Conservation (phyloP, 805 yeast genomes). For the Ogataea chonburiensis region DNA sequence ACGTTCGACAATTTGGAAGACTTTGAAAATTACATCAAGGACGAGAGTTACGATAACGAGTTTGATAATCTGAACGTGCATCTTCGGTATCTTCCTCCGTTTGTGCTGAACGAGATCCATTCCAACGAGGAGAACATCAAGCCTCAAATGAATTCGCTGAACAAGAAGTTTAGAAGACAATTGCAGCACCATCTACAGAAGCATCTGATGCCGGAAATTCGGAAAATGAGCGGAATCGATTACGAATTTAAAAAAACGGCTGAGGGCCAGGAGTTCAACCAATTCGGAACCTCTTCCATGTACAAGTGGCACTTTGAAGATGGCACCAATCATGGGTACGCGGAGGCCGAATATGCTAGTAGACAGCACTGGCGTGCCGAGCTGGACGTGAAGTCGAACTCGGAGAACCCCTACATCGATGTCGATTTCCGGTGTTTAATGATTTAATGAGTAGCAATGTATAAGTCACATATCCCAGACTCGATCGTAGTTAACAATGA, state of each 20-base stretch:
- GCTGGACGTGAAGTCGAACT: conserved; percentile 63
- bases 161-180: conserved; percentile 69
- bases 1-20: conserved; percentile 61
- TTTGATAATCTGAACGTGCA: conserved; percentile 67
- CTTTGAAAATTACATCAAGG: conserved; percentile 63
- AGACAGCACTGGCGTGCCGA: conserved; percentile 64
- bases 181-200: conserved; percentile 73
- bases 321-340: conserved; percentile 53
- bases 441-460: conserved; percentile 2
- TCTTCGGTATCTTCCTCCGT: conserved; percentile 70
- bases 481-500: conserved; percentile 43
- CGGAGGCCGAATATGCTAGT: conserved; percentile 41
- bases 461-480: conserved; percentile 30
- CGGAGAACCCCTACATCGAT: conserved; percentile 63
- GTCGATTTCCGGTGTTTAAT: conserved; percentile 50
- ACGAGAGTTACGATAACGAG: conserved; percentile 76
- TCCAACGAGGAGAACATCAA: conserved; percentile 70
- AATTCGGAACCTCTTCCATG: conserved; percentile 41
- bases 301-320: conserved; percentile 67
- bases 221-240: conserved; percentile 55
- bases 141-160: conserved; percentile 69
- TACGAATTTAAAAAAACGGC: conserved; percentile 41
- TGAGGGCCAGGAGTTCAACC: conserved; percentile 47
- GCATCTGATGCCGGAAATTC: conserved; percentile 67
- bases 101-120: conserved; percentile 62